Evolutionary conservation across 1,284 basidiomycete species (phyloP).

Genomic region (Ganoderma meredithae): DNA sequence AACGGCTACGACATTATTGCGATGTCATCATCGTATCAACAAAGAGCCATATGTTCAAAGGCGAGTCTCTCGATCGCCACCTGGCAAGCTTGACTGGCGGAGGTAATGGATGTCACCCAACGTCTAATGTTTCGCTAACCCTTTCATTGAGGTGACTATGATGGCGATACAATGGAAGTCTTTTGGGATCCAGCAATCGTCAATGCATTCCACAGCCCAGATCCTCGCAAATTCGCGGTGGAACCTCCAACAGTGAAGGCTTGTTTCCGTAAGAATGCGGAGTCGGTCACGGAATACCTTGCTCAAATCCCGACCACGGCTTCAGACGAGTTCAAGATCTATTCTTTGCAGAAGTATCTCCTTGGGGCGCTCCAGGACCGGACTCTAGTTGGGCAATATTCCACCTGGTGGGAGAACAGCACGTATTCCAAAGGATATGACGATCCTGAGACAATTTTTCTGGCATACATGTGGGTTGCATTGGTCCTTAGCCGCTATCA

Average conservation of each 20-base stretch:
- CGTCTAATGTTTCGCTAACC: not conserved
- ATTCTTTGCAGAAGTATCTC: slow-evolving; percentile 54
- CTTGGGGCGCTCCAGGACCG: slow-evolving; percentile 55
- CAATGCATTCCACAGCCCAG: slow-evolving; percentile 55
- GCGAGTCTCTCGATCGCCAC: slow-evolving; percentile 38
- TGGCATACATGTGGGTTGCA: slow-evolving; percentile 66
- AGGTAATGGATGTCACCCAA: slow-evolving; percentile 37
- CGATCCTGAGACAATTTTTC: slow-evolving; percentile 54
- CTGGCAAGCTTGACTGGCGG: slow-evolving; percentile 51
- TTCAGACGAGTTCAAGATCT: slow-evolving; percentile 38
- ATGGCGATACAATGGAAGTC: slow-evolving; percentile 50
- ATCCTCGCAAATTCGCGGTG: slow-evolving; percentile 49
- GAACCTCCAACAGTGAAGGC: slow-evolving; percentile 50
- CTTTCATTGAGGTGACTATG: slow-evolving; percentile 49
- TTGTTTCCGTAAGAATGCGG: slow-evolving; percentile 52
- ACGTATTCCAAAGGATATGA: slow-evolving; percentile 59
- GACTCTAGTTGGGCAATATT: slow-evolving; percentile 61
- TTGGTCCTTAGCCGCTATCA: not conserved
- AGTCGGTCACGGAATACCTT: slow-evolving; percentile 52
- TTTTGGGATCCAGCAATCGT: slow-evolving; percentile 56
- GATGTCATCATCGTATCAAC: slow-evolving; percentile 54
- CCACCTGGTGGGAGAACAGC: slow-evolving; percentile 61
- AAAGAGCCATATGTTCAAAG: slow-evolving; percentile 39
- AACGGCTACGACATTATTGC: slow-evolving; percentile 42
- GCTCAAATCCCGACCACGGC: slow-evolving; percentile 25